phyloP scores from a whole-genome alignment of 2,329 filamentous ascomycete genomes.

The Magnaporthiopsis rhizophila region DNA sequence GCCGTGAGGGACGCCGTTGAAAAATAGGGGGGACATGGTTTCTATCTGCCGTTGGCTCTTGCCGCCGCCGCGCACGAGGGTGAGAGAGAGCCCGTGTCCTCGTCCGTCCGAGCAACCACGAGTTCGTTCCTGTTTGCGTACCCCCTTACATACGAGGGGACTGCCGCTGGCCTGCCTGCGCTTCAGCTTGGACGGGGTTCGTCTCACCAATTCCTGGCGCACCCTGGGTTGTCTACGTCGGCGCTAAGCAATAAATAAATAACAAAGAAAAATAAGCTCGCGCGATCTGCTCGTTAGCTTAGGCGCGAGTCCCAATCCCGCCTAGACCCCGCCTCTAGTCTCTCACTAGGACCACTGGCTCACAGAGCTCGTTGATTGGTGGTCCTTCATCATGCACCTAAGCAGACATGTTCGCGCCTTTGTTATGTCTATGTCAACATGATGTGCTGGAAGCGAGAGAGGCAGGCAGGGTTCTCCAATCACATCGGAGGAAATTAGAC shows the following conservation, averaged over 20 bases:
- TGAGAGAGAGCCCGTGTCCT: neutral
- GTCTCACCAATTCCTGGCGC: neutral
- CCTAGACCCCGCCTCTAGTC: neutral
- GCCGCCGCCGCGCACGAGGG: neutral
- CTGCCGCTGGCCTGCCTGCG: neutral
- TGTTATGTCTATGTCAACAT: no score
- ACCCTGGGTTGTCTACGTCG: neutral
- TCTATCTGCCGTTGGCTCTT: neutral
- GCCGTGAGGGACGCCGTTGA: neutral
- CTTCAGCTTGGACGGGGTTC: neutral
- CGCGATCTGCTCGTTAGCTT: slow-evolving; percentile 2
- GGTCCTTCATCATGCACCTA: no score
- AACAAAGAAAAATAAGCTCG: slow-evolving; percentile 1
- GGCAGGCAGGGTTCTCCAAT: neutral
- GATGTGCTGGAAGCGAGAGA: neutral
- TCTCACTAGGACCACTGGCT: neutral
- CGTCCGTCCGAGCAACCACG: neutral
- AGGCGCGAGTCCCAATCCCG: neutral
- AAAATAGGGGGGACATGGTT: neutral
- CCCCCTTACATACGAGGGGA: neutral
- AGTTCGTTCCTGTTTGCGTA: neutral
- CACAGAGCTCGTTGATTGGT: no score
- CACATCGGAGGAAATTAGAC: neutral
- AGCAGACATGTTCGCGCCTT: neutral
- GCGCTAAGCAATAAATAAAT: neutral